phyloP scores from a whole-genome alignment of 2,329 filamentous ascomycete genomes.

The Colletotrichum siamense region DNA sequence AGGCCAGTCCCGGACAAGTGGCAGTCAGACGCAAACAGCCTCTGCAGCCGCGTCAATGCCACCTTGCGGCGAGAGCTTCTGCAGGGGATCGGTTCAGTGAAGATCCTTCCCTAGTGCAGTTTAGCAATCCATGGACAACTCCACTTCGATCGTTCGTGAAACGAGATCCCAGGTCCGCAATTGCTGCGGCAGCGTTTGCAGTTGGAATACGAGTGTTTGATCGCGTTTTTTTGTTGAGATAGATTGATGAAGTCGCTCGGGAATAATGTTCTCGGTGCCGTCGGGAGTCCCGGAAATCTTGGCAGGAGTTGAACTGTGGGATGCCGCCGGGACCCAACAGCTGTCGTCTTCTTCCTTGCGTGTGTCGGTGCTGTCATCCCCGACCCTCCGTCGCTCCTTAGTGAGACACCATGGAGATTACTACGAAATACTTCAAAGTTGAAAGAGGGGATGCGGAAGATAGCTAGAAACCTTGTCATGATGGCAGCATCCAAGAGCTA shows the following conservation, averaged over 20 bases:
- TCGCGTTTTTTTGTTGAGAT: not conserved
- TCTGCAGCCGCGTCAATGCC: not conserved
- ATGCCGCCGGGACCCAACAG: not conserved
- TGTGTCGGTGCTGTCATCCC: not conserved
- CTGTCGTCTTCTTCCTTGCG: not conserved
- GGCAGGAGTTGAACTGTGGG: not conserved
- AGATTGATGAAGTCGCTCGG: not conserved
- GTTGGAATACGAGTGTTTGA: not conserved
- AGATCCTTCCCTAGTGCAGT: not conserved
- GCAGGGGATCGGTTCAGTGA: not conserved
- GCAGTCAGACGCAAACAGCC: not conserved
- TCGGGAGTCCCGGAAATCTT: not conserved
- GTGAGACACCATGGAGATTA: not conserved
- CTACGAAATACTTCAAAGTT: not conserved
- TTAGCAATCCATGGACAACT: not conserved
- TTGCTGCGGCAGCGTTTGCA: not conserved
- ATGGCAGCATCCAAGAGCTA: not conserved
- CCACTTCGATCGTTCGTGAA: not conserved
- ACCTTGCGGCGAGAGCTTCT: not conserved
- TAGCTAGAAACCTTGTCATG: not conserved
- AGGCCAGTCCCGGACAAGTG: not conserved
- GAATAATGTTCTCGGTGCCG: not conserved
- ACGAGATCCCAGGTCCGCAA: not conserved
- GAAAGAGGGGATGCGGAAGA: not conserved
- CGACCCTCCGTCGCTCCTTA: not conserved